phyloP scores from a whole-genome alignment of 257 asterid species.

The Paraleonurus japonicus region DNA sequence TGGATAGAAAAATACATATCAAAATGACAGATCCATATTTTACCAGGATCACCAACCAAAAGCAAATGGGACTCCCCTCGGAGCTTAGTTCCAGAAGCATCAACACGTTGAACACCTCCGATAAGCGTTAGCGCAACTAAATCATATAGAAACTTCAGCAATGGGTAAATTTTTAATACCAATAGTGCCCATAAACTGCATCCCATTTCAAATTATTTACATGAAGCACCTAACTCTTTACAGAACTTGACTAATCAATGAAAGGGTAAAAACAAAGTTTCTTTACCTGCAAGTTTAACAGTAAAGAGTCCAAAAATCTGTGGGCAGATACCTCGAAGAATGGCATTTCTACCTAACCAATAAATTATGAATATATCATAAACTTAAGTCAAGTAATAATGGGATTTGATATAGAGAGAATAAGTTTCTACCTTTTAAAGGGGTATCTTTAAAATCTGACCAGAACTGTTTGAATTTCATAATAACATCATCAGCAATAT shows the following conservation, averaged over 20 bases:
- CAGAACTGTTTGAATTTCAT: constrained; percentile 79
- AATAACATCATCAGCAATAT: constrained; percentile 66
- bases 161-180: constrained; percentile 2
- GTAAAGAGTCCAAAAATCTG: constrained; percentile 98
- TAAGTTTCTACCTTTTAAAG: constrained; percentile 66
- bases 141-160: constrained; percentile 32
- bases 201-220: not conserved
- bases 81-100: constrained; percentile 92
- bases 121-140: constrained; percentile 84
- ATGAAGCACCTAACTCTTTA: not conserved
- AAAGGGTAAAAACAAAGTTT: constrained; percentile 6
- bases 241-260: constrained; percentile 7
- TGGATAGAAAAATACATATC: constrained; percentile 10
- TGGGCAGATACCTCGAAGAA: constrained; percentile 88
- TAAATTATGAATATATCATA: constrained; percentile 15
- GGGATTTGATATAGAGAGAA: not conserved
- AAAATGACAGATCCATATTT: constrained; percentile 16
- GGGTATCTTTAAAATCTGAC: constrained; percentile 65
- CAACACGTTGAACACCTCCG: constrained; percentile 97
- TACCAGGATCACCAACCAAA: constrained; percentile 99
- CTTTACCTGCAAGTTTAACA: constrained; percentile 95
- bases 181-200: not conserved
- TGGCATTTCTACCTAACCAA: constrained; percentile 82
- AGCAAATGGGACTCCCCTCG: constrained; percentile 99
- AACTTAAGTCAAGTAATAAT: not conserved